Evolutionary conservation across 768 basidiomycete species (phyloP), one percentile per base, ranked within the genome.

Genomic region (Hericium rajendrae): DNA sequence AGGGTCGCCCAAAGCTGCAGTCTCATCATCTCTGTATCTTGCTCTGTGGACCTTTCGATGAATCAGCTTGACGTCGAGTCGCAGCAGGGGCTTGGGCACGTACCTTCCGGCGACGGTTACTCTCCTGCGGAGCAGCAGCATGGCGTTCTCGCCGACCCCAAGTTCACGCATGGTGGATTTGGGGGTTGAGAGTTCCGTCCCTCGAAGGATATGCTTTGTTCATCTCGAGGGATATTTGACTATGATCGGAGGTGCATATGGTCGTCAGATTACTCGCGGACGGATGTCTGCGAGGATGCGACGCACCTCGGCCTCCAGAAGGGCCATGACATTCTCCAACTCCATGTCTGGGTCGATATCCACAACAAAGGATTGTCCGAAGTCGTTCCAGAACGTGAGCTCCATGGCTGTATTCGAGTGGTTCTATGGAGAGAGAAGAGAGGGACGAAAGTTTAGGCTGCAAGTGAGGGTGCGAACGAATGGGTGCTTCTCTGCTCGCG

Each of bases 251-350:
- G 38, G 48, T 40, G 43, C 11, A 32, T 39, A n/a, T 22, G 3
- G 28, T 53, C 39, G 43, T 8, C 28, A 48, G 11, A 6, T 51
- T n/a, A 32, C 51, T 48, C 28, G 10, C 43, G 39, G 41, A 9
- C 4, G 51, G 16, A 22, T 32, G 9, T 32, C 32, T 10, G 32
- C 32, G 22, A 16, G 18, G 18, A 41, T 37, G 53, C 46, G n/a
- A 68, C 85, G 69, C 68, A 93, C 95, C 82, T 97, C 94, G 0
- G 87, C 94, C 71, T 97, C 93, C n/a, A 97, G 77, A 55, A 97
- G 76, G 12, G 91, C 95, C 80, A 88, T 87, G 39, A 97, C 85
- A 69, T 94, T 88, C 75, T 91, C 89, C 28, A 98, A 80, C 69
- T 91, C 85, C 89, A 97, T 94, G 54, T 78, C 79, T 1, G 90